Conservation (phyloP, 768 basidiomycete genomes). For the Leccinum ochraceum region DNA sequence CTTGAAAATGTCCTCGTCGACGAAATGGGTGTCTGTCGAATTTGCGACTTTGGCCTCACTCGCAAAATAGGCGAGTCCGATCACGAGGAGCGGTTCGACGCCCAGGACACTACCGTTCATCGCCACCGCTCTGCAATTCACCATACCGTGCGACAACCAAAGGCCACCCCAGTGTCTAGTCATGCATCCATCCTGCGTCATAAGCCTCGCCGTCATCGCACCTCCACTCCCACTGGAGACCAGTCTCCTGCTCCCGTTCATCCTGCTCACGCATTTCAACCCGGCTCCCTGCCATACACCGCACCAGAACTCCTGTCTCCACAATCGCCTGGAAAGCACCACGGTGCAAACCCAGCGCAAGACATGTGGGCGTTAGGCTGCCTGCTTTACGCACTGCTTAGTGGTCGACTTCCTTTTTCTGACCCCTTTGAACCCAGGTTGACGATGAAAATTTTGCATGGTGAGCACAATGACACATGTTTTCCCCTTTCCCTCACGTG, state of each 20-base stretch:
- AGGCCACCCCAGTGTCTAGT: constrained; percentile 13
- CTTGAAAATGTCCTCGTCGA: constrained; percentile 93
- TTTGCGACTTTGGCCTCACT: constrained; percentile 84
- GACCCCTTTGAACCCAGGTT: constrained; percentile 92
- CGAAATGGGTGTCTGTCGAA: constrained; percentile 82
- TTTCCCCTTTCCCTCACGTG: constrained; percentile 11
- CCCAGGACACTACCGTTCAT: constrained; percentile 8
- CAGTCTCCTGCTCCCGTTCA: constrained; percentile 30
- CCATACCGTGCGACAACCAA: constrained; percentile 28
- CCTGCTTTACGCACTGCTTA: constrained; percentile 82
- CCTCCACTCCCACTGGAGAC: constrained; percentile 43
- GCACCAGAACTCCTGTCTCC: constrained; percentile 84
- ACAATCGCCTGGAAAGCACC: constrained; percentile 40
- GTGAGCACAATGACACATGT: constrained; percentile 42
- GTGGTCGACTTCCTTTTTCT: constrained; percentile 81
- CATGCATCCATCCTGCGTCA: constrained; percentile 28
- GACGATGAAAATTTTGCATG: constrained; percentile 88
- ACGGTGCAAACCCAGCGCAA: constrained; percentile 61
- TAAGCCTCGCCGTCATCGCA: constrained; percentile 50
- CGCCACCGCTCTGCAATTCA: constrained; percentile 32
- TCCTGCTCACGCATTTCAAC: constrained; percentile 50
- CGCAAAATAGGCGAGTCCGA: constrained; percentile 57
- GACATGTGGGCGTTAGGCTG: constrained; percentile 97
- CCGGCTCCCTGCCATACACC: constrained; percentile 89
- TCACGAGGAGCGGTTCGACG: constrained; percentile 33